Evolutionary conservation across 1,284 basidiomycete genomes (phyloP), one percentile per base, ranked within the genome.

Genomic region (Ustilago tritici): DNA sequence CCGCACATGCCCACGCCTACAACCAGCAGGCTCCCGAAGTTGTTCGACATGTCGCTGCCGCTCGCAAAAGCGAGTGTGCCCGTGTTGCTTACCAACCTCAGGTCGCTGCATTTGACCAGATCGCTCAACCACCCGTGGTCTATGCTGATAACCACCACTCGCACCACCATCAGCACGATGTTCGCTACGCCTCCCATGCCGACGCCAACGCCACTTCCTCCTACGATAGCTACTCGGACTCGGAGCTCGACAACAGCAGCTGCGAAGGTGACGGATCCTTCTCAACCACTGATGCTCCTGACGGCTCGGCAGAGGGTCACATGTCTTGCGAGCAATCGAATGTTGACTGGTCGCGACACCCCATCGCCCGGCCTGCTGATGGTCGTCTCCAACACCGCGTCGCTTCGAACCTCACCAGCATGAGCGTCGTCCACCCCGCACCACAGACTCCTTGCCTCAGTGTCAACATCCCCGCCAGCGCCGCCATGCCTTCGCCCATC

Each of bases 181-280:
- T 14, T 11, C 35, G 50, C 34, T 65, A 59, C 35, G 55, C 59
- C n/a, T 23, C 59, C 40, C 67, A 64, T 15, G 61, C 49, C 41
- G 64, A 66, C 52, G 54, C 56, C 36, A 28, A 63, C 19, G 31
- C 63, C 31, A 46, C 50, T 19, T 56, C 54, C 23, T 56, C 54
- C 36, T 76, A 70, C 64, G 72, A 70, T 31, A 64, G 54, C 53
- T 76, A 70, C 64, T 70, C 72, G 38, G 72, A 70, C 55, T 70
- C 72, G 49, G 72, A 76, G 56, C 64, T 61, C 50, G 72, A 76
- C 64, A 76, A 63, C 61, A 76, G 72, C 67, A 76, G 72, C 32
- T 66, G 72, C 61, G 72, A 76, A 61, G 72, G 67, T 14, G 72
- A 70, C 17, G 72, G 67, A 28, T 66, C 72, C 54, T 75, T 63